Evolutionary conservation across 192 early-diverging fungal genomes (phyloP).

Genomic region (Coemansia sp.): DNA sequence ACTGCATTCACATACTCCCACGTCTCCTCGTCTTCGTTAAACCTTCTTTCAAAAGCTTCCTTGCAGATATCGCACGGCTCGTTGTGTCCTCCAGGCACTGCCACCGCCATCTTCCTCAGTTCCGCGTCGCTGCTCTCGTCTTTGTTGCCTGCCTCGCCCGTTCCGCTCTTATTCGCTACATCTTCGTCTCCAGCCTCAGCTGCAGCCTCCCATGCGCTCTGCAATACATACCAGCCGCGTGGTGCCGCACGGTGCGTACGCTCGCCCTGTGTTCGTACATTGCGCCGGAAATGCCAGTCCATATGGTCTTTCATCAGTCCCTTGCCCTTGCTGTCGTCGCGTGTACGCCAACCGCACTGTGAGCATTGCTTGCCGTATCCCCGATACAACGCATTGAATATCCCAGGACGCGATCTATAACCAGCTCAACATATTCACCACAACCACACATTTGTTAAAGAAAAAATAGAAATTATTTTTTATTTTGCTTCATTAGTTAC

Average conservation of each 20-base stretch:
- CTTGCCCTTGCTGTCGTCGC: constrained; percentile 64
- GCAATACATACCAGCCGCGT: constrained; percentile 84
- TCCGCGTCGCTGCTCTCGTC: constrained; percentile 30
- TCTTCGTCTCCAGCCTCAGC: constrained; percentile 18
- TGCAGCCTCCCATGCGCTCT: constrained; percentile 50
- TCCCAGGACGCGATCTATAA: constrained; percentile 59
- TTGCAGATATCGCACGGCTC: constrained; percentile 74
- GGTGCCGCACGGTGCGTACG: constrained; percentile 77
- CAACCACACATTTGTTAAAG: too few relatives aligned
- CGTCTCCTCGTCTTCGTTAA: constrained; percentile 74
- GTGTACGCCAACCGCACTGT: constrained; percentile 88
- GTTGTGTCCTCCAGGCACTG: constrained; percentile 46
- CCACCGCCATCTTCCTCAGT: constrained; percentile 43
- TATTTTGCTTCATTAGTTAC: too few relatives aligned
- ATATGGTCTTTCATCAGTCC: constrained; percentile 80
- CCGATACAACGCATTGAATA: constrained; percentile 70
- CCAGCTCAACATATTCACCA: constrained; percentile 4
- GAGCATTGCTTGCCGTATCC: constrained; percentile 79
- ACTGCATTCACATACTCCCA: constrained; percentile 76
- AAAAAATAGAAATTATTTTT: too few relatives aligned
- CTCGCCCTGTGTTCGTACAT: constrained; percentile 76
- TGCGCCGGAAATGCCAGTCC: constrained; percentile 97
- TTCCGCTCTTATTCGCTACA: constrained; percentile 1
- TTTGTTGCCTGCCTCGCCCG: constrained; percentile 24
- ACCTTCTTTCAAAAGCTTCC: constrained; percentile 71